These are phyloP conservation scores for Striga asiatica DNA, from an alignment of 257 asterid species.

Conservation along the genomic window DNA sequence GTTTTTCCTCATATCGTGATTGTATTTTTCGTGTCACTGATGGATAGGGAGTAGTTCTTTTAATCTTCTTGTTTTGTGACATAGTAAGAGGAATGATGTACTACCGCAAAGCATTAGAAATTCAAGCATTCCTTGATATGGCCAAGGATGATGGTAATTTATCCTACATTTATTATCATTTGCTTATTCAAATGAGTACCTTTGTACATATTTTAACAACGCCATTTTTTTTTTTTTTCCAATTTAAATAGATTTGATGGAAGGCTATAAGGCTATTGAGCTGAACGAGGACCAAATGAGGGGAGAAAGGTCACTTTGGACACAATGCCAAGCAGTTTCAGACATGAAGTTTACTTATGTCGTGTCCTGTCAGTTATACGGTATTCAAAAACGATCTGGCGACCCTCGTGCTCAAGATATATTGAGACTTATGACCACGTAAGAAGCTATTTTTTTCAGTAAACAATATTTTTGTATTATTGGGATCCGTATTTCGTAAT, in stretches of 20 bases:
- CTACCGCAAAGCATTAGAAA: slow-evolving; percentile 85
- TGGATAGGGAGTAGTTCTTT: neutral
- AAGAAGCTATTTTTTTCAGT: slow-evolving; percentile 20
- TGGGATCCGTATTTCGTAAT: no score
- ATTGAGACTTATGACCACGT: slow-evolving; percentile 76
- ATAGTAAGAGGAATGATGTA: slow-evolving; percentile 96
- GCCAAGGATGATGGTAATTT: slow-evolving; percentile 75
- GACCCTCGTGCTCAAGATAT: slow-evolving; percentile 87
- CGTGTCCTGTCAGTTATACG: slow-evolving; percentile 81
- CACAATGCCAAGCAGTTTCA: slow-evolving; percentile 82
- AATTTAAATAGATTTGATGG: slow-evolving; percentile 57
- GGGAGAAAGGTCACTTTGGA: slow-evolving; percentile 73
- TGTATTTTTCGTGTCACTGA: no score
- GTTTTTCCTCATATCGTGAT: no score
- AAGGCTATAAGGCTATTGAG: slow-evolving; percentile 88
- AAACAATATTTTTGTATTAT: no score
- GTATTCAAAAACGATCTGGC: slow-evolving; percentile 83
- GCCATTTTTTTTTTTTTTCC: neutral
- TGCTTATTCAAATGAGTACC: neutral
- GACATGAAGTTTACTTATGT: slow-evolving; percentile 90
- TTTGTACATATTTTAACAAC: neutral
- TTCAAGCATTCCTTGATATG: slow-evolving; percentile 92
- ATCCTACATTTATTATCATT: neutral
- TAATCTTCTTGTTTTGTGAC: slow-evolving; percentile 6
- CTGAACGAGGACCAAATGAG: slow-evolving; percentile 70